Conservation (phyloP, 2,329 filamentous ascomycete genomes). For the Biscogniauxia marginata region DNA sequence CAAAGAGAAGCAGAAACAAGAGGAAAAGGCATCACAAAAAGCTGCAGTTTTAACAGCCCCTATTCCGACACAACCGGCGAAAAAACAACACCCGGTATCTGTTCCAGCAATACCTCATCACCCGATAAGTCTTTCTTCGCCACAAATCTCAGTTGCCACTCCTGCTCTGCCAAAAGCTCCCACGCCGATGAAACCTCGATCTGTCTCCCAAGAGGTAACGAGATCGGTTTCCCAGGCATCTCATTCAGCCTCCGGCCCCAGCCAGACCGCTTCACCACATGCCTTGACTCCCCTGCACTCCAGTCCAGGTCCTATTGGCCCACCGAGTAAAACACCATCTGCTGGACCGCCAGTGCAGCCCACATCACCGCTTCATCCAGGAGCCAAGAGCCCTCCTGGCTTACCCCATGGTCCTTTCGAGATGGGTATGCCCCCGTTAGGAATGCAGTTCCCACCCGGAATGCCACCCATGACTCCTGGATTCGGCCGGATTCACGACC, state of each 20-base stretch:
- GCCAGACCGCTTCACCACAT: conserved; percentile 60
- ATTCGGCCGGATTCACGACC: conserved; percentile 38
- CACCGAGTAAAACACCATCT: conserved; percentile 60
- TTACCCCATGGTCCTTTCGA: conserved; percentile 42
- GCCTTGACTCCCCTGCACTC: conserved; percentile 62
- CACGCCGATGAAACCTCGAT: conserved; percentile 73
- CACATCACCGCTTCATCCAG: conserved; percentile 61
- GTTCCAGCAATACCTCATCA: conserved; percentile 57
- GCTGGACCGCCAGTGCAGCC: conserved; percentile 44
- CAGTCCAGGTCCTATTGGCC: conserved; percentile 62
- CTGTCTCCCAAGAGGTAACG: conserved; percentile 75
- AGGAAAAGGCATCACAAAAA: conserved; percentile 44
- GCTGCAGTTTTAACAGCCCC: conserved; percentile 37
- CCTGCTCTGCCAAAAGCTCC: conserved; percentile 80
- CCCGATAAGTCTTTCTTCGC: conserved; percentile 65
- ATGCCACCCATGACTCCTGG: conserved; percentile 59
- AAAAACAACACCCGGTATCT: conserved; percentile 42
- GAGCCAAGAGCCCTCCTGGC: conserved; percentile 57
- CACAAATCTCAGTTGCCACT: conserved; percentile 74
- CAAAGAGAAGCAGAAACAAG: conserved; percentile 46
- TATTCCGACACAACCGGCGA: conserved; percentile 42
- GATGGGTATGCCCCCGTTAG: conserved; percentile 51
- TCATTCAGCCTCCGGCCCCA: conserved; percentile 55
- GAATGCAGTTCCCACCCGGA: conserved; percentile 55
- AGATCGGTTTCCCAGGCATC: conserved; percentile 69